Percentiles rank a stretch among this genome's conserved stretches.
Conservation (phyloP, 176 grass and related monocot genomes). For the Pontederia paniculata region DNA sequence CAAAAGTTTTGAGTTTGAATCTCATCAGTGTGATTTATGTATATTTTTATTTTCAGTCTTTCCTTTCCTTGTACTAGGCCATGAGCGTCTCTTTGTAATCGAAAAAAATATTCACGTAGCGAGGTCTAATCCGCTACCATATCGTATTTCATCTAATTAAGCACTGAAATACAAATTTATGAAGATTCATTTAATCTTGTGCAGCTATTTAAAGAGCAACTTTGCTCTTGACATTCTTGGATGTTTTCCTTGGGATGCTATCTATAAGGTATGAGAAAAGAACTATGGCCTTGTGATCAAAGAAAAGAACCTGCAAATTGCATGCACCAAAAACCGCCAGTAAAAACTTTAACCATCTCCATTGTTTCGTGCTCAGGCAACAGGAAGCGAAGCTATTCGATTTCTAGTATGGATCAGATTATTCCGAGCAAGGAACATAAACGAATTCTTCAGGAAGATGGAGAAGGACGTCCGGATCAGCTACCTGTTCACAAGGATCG, state of each 20-base stretch:
- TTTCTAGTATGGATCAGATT: slow-evolving; percentile 64
- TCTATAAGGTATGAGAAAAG: slow-evolving; percentile 53
- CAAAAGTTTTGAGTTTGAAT: no score
- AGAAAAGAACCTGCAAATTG: not conserved
- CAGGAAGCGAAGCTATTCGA: slow-evolving; percentile 51
- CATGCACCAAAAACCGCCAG: not conserved
- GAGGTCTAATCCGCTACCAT: no score
- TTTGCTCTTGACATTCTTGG: slow-evolving; percentile 65
- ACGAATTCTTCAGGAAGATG: slow-evolving; percentile 63
- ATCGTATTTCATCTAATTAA: no score
- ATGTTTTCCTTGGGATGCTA: slow-evolving; percentile 77
- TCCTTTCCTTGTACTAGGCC: no score
- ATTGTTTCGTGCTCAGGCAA: slow-evolving; percentile 20
- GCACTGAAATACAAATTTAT: not conserved
- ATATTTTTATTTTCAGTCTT: no score
- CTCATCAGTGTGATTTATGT: no score
- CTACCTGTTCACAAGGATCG: slow-evolving; percentile 81
- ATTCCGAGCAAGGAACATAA: slow-evolving; percentile 54
- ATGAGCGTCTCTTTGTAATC: no score
- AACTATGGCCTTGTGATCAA: not conserved
- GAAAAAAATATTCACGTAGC: no score
- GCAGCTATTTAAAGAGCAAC: slow-evolving; percentile 65
- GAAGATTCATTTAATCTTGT: slow-evolving; percentile 1
- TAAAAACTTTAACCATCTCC: not conserved
- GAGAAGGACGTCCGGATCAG: slow-evolving; percentile 95